These are phyloP conservation scores for Tylopilus sp. DNA, from an alignment of 768 basidiomycete species.

Conservation along the genomic window DNA sequence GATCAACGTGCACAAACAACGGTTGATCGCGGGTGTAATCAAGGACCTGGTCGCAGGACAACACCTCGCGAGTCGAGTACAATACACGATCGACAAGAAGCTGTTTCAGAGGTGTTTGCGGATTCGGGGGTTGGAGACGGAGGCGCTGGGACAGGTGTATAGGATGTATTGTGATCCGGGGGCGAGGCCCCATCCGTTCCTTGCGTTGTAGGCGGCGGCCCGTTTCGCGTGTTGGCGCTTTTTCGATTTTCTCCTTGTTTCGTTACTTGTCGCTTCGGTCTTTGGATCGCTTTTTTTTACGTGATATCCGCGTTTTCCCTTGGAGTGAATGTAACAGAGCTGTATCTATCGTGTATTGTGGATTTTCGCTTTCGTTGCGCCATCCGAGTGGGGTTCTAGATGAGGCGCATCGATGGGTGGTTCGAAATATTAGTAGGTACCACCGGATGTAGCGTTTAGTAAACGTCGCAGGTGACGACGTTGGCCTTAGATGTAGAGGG, in stretches of 20 bases:
- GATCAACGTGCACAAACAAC: constrained; percentile 88
- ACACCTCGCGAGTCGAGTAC: constrained; percentile 72
- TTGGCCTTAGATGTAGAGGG: no score
- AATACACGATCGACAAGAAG: constrained; percentile 70
- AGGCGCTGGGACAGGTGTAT: constrained; percentile 49
- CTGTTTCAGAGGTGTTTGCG: constrained; percentile 73
- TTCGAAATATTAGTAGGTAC: no score
- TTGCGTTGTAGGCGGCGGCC: constrained; percentile 14
- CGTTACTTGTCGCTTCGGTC: background rate
- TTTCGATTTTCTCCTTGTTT: background rate
- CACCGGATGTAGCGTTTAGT: no score
- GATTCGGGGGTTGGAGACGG: constrained; percentile 60
- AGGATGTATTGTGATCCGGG: constrained; percentile 33
- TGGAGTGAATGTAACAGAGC: constrained; percentile 13
- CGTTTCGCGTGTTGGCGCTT: background rate
- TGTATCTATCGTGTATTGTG: constrained; percentile 27
- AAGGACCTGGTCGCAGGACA: constrained; percentile 79
- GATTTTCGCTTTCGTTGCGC: no score
- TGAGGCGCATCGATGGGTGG: no score
- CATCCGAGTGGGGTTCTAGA: no score
- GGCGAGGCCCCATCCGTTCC: constrained; percentile 16
- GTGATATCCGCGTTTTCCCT: constrained; percentile 19
- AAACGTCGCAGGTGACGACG: no score
- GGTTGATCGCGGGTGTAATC: constrained; percentile 75
- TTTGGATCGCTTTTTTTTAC: background rate